Evolutionary conservation across 345 rosid species (phyloP), one percentile per base, ranked within the genome.

Genomic region (Tarenaya hassleriana): DNA sequence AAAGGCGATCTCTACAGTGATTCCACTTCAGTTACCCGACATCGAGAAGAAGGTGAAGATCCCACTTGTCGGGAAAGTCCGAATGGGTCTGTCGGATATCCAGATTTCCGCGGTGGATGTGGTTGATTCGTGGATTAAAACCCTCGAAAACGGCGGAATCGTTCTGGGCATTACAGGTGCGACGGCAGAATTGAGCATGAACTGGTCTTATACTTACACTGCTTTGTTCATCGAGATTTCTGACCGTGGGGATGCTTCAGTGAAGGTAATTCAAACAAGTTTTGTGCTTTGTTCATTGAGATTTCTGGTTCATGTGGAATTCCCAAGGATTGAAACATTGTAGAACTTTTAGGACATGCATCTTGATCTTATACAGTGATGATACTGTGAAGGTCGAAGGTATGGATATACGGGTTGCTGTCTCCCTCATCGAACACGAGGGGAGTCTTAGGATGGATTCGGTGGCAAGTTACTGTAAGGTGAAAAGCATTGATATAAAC

Each of bases 121-220:
- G 18, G 51, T 61, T 64, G 65, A 79, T 42, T 80, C 94, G 7
- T 44, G 31, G 34, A 77, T 78, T 50, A 47, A 64, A 60, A 72
- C 86, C 1, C 80, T 82, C 21, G 73, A 68, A 5, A 10, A 33
- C n/a, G 69, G 86, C 13, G 69, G 86, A 16, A 55, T 88, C 24
- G 34, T 62, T 17, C 41, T 88, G 15, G 64, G 76, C 64, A 81
- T 75, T 62, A 73, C 75, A 0, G 83, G 77, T 17, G 83, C 86
- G 13, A 70, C 79, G 1, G 91, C 88, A 6, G 56, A 79, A 68
- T 63, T 82, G 71, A 77, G 70, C 59, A 72, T 84, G 91, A 77
- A 71, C 3, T 88, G 95, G 97, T 64, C 56, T 52, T 88, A 88
- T 63, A 68, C 82, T 54, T 80, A 84, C 53, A 64, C 44, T 38